A percentile compares a stretch with the other conserved stretches of the same genome.
Evolutionary conservation across 176 grass and related monocot genomes (phyloP).

Genomic region (Panicum miliaceum): DNA sequence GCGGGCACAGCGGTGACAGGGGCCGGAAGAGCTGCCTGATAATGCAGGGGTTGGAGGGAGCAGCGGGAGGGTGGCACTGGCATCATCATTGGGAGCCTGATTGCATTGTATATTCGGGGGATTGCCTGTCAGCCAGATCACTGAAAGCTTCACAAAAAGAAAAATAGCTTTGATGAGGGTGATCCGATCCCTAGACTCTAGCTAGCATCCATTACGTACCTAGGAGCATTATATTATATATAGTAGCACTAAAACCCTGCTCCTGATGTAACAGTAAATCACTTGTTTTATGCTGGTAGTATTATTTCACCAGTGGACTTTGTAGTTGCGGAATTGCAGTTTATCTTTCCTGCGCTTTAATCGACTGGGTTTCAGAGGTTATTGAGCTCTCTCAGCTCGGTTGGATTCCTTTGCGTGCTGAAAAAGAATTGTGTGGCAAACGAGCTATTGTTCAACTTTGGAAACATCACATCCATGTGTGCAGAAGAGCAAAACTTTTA

Average conservation of each 20-base stretch:
- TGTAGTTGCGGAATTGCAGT: neutral
- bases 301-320: neutral
- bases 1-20: neutral
- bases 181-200: neutral
- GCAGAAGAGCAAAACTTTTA: too few species aligned
- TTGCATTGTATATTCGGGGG: constrained; percentile 8
- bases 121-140: constrained; percentile 43
- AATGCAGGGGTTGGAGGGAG: constrained; percentile 40
- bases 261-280: neutral
- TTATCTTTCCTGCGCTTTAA: neutral
- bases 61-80: constrained; percentile 30
- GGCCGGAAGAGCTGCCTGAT: neutral
- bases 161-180: neutral
- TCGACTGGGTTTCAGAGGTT: too few species aligned
- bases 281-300: neutral
- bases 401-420: too few species aligned
- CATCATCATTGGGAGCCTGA: constrained; percentile 40
- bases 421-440: too few species aligned
- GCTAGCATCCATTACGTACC: neutral
- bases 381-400: too few species aligned
- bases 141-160: constrained; percentile 32
- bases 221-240: constrained; percentile 34
- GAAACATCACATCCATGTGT: too few species aligned
- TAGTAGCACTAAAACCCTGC: neutral
- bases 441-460: too few species aligned